Base-by-base conservation (phyloP, 495 filamentous ascomycete species). In the Daldinia vernicosa region DNA sequence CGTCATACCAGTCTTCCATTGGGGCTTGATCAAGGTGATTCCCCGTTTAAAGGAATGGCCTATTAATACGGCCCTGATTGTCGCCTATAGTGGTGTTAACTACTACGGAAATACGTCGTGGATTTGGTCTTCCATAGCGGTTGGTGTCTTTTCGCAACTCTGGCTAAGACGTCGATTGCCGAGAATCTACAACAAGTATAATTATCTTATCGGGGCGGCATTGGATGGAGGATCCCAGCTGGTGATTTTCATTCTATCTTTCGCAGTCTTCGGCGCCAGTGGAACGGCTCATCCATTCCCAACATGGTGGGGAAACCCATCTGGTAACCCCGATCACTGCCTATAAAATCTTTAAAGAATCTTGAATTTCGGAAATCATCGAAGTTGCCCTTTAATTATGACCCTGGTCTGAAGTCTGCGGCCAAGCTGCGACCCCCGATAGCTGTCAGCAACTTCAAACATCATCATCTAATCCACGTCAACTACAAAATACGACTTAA, bases 161-260 rank as follows among this genome's bases (percentile, higher is more conserved):
- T 89, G 84, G 55, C 75, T 89, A 6, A 78, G 87, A 6, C 82
- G 83, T 63, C 79, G 83, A 55, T 51, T 74, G 0, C 86, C 87
- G 3, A 61, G 77, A 1, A 78, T 85, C 32, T 89, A 88, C 78
- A 83, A 84, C 70, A 82, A 89, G 66, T 89, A 87, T 61, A 86
- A 83, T 28, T 89, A 89, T 61, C 77, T 89, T 0, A 70, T 89
- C 6, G 81, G 82, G 0, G 87, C 80, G 3, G 87, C 86, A 4
- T 76, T 88, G 28, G 87, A 89, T 69, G 87, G 87, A 37, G 87
- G 81, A 5, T 82, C 78, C 50, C 79, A 83, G 51, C 76, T 80
- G 6, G 75, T 86, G 0, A 76, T 89, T 0, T 89, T 89, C 63
- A 82, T 89, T 32, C 77, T 89, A 4, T 84, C 84, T 0, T 89